phyloP scores from a whole-genome alignment of 2,329 filamentous ascomycete species.

The Epichloe sp. region DNA sequence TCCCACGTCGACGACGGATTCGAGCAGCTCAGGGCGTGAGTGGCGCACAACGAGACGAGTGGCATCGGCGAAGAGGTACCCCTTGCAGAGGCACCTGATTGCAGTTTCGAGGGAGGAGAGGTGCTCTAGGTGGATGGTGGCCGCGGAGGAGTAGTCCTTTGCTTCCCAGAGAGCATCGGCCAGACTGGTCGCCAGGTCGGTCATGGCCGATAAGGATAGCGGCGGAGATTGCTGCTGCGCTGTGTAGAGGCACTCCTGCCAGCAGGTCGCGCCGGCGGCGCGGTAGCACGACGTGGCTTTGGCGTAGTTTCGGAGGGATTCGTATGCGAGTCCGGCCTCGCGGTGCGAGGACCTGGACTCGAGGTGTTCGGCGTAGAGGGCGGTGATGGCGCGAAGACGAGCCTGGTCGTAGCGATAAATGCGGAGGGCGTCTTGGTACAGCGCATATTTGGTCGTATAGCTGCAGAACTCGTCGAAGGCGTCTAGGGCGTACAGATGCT shows the following conservation, averaged over 20 bases:
- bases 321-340: constrained; percentile 83
- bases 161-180: constrained; percentile 69
- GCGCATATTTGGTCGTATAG: constrained; percentile 66
- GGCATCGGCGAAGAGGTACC: constrained; percentile 80
- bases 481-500: constrained; percentile 59
- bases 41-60: constrained; percentile 59
- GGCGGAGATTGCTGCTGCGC: constrained; percentile 55
- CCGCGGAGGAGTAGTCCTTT: constrained; percentile 72
- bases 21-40: constrained; percentile 48
- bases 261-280: constrained; percentile 59
- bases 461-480: constrained; percentile 64
- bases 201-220: constrained; percentile 45
- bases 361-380: constrained; percentile 68
- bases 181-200: constrained; percentile 57
- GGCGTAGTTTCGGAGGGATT: constrained; percentile 63
- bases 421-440: constrained; percentile 66
- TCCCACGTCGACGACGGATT: constrained; percentile 58
- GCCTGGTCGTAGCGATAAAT: constrained; percentile 72
- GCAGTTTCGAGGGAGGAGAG: constrained; percentile 58
- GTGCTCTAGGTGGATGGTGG: constrained; percentile 70
- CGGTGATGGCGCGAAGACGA: constrained; percentile 55
- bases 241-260: constrained; percentile 80
- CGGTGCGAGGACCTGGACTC: constrained; percentile 62
- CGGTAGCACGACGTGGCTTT: constrained; percentile 75
- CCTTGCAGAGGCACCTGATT: constrained; percentile 70